Conservation (phyloP, 1,139 yeast species). For the Suhomyces chickasaworum region DNA sequence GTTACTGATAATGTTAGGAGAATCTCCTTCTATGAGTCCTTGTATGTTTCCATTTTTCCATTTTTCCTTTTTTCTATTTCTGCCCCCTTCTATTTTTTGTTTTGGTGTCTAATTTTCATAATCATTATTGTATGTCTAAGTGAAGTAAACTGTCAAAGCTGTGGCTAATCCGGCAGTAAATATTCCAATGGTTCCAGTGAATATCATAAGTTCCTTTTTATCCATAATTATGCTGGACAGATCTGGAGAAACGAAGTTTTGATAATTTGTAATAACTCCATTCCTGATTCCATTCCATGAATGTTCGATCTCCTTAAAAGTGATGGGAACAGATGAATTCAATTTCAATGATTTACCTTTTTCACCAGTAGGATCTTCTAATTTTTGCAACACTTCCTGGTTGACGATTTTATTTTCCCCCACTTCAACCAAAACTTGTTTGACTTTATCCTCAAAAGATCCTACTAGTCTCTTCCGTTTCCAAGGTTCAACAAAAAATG, state of each 20-base stretch:
- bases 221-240: conserved; percentile 23
- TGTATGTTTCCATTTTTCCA: too few relatives aligned
- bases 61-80: too few relatives aligned
- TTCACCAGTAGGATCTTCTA: conserved; percentile 1
- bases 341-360: neutral
- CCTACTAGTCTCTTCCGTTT: conserved; percentile 77
- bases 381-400: conserved; percentile 22
- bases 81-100: neutral
- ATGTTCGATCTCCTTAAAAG: neutral
- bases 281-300: conserved; percentile 24
- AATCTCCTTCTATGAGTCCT: too few relatives aligned
- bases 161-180: conserved; percentile 29
- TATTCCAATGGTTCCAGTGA: conserved; percentile 21
- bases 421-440: conserved; percentile 43
- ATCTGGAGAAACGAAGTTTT: conserved; percentile 23
- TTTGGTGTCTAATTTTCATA: neutral
- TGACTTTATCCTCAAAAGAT: conserved; percentile 81
- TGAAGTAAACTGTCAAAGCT: conserved; percentile 20
- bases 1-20: too few relatives aligned
- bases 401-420: neutral
- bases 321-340: conserved; percentile 1
- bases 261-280: conserved; percentile 19
- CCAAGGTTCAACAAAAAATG: conserved; percentile 92
- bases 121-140: neutral
- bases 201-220: conserved; percentile 28